A percentile compares a stretch with the other conserved stretches of the same genome.
Conservation (phyloP, 169 alveolate genomes). For the Cytauxzoon felis region DNA sequence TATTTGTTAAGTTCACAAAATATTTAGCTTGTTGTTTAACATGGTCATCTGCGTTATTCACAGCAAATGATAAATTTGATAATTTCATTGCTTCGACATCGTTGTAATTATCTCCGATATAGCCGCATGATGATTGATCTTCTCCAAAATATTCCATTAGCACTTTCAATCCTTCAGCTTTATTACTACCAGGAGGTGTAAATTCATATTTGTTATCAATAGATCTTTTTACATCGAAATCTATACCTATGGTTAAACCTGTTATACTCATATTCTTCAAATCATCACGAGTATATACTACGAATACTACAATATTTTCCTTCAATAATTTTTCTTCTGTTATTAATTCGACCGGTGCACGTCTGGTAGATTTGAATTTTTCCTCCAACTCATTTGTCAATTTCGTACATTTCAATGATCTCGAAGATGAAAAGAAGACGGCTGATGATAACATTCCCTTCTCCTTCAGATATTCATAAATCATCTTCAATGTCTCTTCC, state of each 20-base stretch:
- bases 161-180: conserved; percentile 26
- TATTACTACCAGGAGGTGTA: conserved; percentile 4
- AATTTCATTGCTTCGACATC: not conserved
- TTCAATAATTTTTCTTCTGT: no score
- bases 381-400: not conserved
- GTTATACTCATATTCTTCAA: not conserved
- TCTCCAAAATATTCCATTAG: conserved; percentile 4
- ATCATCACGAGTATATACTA: no score
- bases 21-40: not conserved
- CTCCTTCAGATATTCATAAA: not conserved
- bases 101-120: not conserved
- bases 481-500: not conserved
- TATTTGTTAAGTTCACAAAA: not conserved
- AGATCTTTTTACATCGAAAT: not conserved
- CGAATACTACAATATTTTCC: no score
- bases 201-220: no score
- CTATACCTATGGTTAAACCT: not conserved
- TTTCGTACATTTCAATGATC: not conserved
- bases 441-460: not conserved
- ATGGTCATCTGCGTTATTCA: not conserved
- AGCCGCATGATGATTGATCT: not conserved
- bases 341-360: no score
- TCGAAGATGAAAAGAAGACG: no score
- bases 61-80: not conserved
- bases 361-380: conserved; percentile 3